phyloP scores from a whole-genome alignment of 2,329 filamentous ascomycete genomes.

The Aspergillus fumigatus region DNA sequence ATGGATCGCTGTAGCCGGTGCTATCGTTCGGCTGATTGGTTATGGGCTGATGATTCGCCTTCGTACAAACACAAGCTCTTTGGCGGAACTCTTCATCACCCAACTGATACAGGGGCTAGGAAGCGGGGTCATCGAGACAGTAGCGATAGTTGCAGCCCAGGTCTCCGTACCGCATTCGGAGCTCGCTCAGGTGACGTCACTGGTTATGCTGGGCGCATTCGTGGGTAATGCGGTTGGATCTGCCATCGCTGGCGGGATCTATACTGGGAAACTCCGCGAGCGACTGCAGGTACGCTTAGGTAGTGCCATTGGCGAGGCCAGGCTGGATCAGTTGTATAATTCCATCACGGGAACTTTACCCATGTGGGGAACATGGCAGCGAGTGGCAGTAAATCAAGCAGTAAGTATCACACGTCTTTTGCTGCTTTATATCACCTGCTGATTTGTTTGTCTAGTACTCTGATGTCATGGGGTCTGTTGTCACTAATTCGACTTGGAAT shows the following conservation, averaged over 20 bases:
- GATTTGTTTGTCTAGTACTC: slow-evolving; percentile 19
- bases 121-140: slow-evolving; percentile 43
- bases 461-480: slow-evolving; percentile 24
- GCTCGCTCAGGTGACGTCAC: slow-evolving; percentile 46
- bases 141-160: slow-evolving; percentile 43
- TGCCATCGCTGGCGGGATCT: slow-evolving; percentile 47
- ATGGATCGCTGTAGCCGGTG: slow-evolving; percentile 41
- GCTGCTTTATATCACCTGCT: too few species aligned
- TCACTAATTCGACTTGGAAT: background rate
- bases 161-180: slow-evolving; percentile 44
- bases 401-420: too few species aligned
- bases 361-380: slow-evolving; percentile 37
- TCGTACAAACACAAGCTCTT: slow-evolving; percentile 40
- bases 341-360: slow-evolving; percentile 44
- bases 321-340: slow-evolving; percentile 40
- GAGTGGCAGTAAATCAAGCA: slow-evolving; percentile 41
- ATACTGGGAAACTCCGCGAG: slow-evolving; percentile 43
- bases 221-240: slow-evolving; percentile 33
- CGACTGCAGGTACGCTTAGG: slow-evolving; percentile 37
- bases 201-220: slow-evolving; percentile 43
- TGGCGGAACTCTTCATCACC: slow-evolving; percentile 37
- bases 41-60: slow-evolving; percentile 51
- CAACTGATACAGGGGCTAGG: slow-evolving; percentile 39
- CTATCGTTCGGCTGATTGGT: slow-evolving; percentile 42
- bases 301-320: slow-evolving; percentile 18